Conservation (phyloP, 768 basidiomycete species). For the Phaeolepiota aurea region DNA sequence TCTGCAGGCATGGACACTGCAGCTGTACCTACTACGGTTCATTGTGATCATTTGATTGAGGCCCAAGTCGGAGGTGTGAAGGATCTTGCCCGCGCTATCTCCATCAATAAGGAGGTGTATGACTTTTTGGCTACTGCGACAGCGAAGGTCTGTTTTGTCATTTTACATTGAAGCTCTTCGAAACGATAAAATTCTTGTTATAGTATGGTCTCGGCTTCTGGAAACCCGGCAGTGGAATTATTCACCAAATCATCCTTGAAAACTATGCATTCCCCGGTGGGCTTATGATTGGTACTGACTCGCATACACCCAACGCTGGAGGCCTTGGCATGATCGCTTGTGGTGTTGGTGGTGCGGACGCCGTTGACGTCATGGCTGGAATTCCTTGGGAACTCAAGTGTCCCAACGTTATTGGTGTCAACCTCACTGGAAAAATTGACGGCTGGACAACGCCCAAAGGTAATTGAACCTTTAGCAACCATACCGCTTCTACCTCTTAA, state of each 20-base stretch:
- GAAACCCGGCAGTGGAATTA: slow-evolving; percentile 98
- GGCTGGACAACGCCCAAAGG: slow-evolving; percentile 99
- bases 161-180: not conserved
- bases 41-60: slow-evolving; percentile 99
- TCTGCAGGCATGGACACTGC: slow-evolving; percentile 97
- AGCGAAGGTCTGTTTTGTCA: slow-evolving; percentile 55
- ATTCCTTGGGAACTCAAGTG: slow-evolving; percentile 99
- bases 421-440: slow-evolving; percentile 87
- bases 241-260: slow-evolving; percentile 98
- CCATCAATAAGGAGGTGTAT: slow-evolving; percentile 97
- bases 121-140: slow-evolving; percentile 97
- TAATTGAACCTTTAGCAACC: slow-evolving; percentile 14
- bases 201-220: slow-evolving; percentile 99
- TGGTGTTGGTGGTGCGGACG: slow-evolving; percentile 99
- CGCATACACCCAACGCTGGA: slow-evolving; percentile 98
- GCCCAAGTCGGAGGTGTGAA: slow-evolving; percentile 90
- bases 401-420: slow-evolving; percentile 98
- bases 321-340: slow-evolving; percentile 99
- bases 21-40: slow-evolving; percentile 96
- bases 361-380: slow-evolving; percentile 97
- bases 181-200: not conserved
- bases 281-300: slow-evolving; percentile 99
- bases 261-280: slow-evolving; percentile 99
- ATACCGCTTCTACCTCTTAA: not conserved
- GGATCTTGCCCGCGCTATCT: slow-evolving; percentile 87